These are phyloP conservation scores for Pterocarpus macrocarpus DNA, from an alignment of 306 rosid genomes.

Conservation along the genomic window DNA sequence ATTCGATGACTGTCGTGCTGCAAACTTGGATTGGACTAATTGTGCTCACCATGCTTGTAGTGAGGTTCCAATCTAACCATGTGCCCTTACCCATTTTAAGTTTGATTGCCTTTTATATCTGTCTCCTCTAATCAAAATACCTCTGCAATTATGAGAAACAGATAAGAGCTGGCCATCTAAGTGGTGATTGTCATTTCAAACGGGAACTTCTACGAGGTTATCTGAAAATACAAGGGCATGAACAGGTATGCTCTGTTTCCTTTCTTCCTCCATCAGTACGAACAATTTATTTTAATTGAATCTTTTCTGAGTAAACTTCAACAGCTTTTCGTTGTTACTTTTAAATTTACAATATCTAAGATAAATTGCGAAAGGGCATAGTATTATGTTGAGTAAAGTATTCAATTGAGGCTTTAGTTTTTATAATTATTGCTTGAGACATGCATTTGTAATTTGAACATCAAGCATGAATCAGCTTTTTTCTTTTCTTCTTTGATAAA, in stretches of 20 bases:
- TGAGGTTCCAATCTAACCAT: conserved; percentile 60
- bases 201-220: conserved; percentile 78
- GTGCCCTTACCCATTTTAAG: not conserved
- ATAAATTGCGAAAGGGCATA: not conserved
- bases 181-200: conserved; percentile 95
- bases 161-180: conserved; percentile 92
- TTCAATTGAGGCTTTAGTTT: conserved; percentile 8
- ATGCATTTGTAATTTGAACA: conserved; percentile 4
- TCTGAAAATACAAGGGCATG: conserved; percentile 76
- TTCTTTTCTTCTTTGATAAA: not conserved
- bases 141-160: conserved; percentile 48
- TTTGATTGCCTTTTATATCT: conserved; percentile 20
- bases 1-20: conserved; percentile 84
- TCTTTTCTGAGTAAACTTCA: conserved; percentile 10
- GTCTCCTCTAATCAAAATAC: conserved; percentile 2
- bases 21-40: conserved; percentile 80
- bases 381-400: not conserved
- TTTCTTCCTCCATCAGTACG: conserved; percentile 7
- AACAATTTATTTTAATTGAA: conserved; percentile 12
- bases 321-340: not conserved
- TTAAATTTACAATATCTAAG: not conserved
- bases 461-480: not conserved
- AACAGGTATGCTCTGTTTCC: conserved; percentile 65
- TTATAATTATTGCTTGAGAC: conserved; percentile 9
- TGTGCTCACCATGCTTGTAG: conserved; percentile 98